Conservation (phyloP, 257 asterid genomes). For the Coffea canephora region DNA sequence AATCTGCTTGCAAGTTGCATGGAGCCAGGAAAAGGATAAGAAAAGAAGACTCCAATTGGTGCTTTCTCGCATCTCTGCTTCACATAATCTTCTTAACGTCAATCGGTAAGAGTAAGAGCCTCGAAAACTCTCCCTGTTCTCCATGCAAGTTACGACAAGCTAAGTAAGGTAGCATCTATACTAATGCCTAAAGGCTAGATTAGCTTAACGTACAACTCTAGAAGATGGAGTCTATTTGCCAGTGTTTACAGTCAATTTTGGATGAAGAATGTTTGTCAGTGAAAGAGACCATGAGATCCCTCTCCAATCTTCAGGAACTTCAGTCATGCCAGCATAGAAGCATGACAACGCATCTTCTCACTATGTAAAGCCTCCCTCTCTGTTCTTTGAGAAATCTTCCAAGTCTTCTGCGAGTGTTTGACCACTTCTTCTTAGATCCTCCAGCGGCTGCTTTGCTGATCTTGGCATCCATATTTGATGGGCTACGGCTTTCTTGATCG, state of each 20-base stretch:
- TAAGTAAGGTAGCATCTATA: background rate
- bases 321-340: constrained; percentile 80
- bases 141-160: background rate
- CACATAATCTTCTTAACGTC: background rate
- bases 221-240: background rate
- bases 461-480: constrained; percentile 4
- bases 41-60: background rate
- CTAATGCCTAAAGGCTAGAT: background rate
- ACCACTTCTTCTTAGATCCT: constrained; percentile 42
- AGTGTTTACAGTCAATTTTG: constrained; percentile 27
- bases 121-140: background rate
- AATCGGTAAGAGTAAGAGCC: background rate
- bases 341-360: constrained; percentile 76
- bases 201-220: background rate
- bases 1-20: background rate
- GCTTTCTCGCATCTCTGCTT: background rate
- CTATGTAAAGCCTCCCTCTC: constrained; percentile 64
- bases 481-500: background rate
- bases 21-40: no score
- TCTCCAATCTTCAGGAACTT: background rate
- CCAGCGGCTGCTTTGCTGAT: constrained; percentile 11
- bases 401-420: constrained; percentile 37
- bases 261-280: background rate
- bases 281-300: background rate
- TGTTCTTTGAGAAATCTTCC: constrained; percentile 63